A percentile compares a stretch with the other conserved stretches of the same genome.
phyloP scores from a whole-genome alignment of 148 eudicot species.

The Heliosperma pusillum region DNA sequence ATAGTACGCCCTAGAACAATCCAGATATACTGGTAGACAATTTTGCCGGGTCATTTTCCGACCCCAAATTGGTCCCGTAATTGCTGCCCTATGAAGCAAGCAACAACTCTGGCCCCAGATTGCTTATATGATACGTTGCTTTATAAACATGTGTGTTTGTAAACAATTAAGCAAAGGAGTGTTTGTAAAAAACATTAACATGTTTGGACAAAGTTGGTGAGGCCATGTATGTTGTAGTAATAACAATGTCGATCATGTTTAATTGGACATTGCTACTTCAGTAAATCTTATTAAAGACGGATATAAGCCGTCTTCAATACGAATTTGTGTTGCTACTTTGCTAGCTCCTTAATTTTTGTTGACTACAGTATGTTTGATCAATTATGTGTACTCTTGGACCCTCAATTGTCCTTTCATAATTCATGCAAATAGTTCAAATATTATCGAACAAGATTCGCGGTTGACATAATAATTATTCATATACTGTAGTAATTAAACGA shows the following conservation, averaged over 20 bases:
- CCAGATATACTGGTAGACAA: background rate
- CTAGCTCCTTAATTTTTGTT: background rate
- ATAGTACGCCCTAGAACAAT: background rate
- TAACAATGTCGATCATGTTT: background rate
- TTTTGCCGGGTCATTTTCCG: background rate
- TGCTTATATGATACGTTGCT: background rate
- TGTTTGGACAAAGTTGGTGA: constrained; percentile 12
- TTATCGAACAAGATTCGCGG: no score
- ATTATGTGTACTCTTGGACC: background rate
- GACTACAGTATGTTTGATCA: constrained; percentile 14
- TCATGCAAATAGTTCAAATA: background rate
- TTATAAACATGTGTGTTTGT: constrained; percentile 12
- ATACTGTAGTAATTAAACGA: background rate
- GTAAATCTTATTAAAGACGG: no score
- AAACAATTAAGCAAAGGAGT: constrained; percentile 18
- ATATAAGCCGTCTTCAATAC: no score
- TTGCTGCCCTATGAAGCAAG: constrained; percentile 20
- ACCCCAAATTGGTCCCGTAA: constrained; percentile 12
- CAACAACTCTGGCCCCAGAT: constrained; percentile 1
- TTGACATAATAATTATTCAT: no score
- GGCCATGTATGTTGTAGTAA: background rate
- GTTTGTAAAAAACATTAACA: constrained; percentile 19
- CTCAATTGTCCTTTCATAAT: background rate
- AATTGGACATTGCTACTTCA: background rate
- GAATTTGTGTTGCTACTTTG: no score